Conservation (phyloP, 2,329 filamentous ascomycete species). For the Trichoderma citrinoviride region DNA sequence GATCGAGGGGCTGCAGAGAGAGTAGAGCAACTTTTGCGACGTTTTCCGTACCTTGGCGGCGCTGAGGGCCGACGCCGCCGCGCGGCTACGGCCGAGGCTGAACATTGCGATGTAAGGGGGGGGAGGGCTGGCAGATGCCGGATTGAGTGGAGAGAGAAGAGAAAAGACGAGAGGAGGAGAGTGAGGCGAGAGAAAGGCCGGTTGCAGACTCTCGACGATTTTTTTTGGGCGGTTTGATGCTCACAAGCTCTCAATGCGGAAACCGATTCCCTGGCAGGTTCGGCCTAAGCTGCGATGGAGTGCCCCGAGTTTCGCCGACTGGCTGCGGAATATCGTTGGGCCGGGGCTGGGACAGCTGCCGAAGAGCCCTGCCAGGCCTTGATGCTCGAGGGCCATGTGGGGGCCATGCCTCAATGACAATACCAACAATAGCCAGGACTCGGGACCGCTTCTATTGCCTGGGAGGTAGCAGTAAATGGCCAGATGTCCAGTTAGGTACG, state of each 20-base stretch:
- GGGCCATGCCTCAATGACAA: not conserved
- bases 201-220: not conserved
- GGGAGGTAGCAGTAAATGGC: no score
- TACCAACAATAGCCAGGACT: not conserved
- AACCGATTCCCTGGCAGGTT: constrained; percentile 21
- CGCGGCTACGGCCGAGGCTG: constrained; percentile 79
- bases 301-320: constrained; percentile 27
- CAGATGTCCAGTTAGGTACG: no score
- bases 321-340: constrained; percentile 14
- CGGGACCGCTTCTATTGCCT: no score
- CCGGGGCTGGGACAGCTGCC: not conserved
- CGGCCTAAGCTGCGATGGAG: constrained; percentile 13
- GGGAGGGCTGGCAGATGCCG: constrained; percentile 20
- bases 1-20: constrained; percentile 21
- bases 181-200: not conserved
- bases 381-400: not conserved
- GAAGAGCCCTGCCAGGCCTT: constrained; percentile 10
- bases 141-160: constrained; percentile 24
- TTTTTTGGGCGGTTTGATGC: constrained; percentile 21
- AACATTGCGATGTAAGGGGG: constrained; percentile 62
- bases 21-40: constrained; percentile 13
- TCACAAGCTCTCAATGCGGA: constrained; percentile 26
- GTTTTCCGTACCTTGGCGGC: constrained; percentile 65
- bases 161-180: constrained; percentile 18
- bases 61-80: constrained; percentile 75